Percentiles rank a stretch among this genome's conserved stretches.
phyloP scores from a whole-genome alignment of 2,329 filamentous ascomycete species.

The Gliomastix tumulicola region DNA sequence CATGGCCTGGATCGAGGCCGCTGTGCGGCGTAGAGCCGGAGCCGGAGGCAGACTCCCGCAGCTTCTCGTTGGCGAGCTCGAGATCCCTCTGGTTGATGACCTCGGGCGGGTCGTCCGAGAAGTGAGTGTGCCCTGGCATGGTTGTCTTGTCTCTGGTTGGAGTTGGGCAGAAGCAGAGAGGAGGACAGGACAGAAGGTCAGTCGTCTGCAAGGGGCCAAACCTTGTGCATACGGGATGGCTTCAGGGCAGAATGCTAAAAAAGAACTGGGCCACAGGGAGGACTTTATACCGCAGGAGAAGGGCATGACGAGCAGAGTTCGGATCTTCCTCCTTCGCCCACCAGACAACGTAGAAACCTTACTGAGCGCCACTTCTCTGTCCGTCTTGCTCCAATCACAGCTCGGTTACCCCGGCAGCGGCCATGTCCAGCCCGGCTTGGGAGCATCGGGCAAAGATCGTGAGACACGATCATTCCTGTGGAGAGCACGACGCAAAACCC shows the following conservation, averaged over 20 bases:
- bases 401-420: background rate
- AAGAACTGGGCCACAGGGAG: too few species aligned
- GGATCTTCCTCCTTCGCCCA: background rate
- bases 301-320: background rate
- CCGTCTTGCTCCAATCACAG: too few species aligned
- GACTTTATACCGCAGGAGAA: background rate
- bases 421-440: background rate
- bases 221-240: too few species aligned
- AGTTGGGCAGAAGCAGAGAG: background rate
- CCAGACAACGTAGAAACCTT: background rate
- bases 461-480: background rate
- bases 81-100: slow-evolving; percentile 25
- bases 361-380: background rate
- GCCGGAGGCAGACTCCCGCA: slow-evolving; percentile 7
- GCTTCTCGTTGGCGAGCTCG: slow-evolving; percentile 24
- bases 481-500: too few species aligned
- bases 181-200: background rate
- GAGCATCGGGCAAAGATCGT: background rate
- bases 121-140: slow-evolving; percentile 13
- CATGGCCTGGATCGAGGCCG: background rate
- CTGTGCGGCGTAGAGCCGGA: background rate
- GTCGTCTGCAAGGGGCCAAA: background rate
- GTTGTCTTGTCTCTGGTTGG: background rate
- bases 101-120: slow-evolving; percentile 27
- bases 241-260: too few species aligned